A percentile compares a stretch with the other conserved stretches of the same genome.
phyloP scores from a whole-genome alignment of 2,329 filamentous ascomycete species.

The Geoglossum cookeanum region DNA sequence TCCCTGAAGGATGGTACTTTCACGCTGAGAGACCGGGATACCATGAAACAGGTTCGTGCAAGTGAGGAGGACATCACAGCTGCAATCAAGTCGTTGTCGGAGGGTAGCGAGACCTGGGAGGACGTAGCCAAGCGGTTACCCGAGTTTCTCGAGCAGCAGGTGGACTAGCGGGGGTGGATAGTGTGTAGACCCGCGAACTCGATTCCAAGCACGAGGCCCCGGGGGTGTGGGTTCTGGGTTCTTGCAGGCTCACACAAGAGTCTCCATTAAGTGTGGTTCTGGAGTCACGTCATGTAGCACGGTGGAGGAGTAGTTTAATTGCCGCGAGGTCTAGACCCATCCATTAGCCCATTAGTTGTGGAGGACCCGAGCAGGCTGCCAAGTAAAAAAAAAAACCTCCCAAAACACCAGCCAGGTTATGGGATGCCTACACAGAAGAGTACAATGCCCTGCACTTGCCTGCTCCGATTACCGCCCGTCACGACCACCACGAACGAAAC shows the following conservation, averaged over 20 bases:
- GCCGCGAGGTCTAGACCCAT: background rate
- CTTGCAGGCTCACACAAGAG: background rate
- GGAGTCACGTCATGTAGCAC: background rate
- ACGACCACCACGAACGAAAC: background rate
- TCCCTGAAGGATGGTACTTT: slow-evolving; percentile 72
- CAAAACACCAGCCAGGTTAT: too few relatives aligned
- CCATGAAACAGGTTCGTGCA: slow-evolving; percentile 75
- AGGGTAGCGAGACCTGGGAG: slow-evolving; percentile 44
- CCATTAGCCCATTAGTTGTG: too few relatives aligned
- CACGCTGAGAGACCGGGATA: slow-evolving; percentile 79
- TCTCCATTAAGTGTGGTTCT: background rate
- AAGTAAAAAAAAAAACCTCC: too few relatives aligned
- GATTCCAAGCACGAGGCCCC: background rate
- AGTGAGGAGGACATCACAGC: slow-evolving; percentile 61
- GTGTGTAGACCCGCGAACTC: background rate
- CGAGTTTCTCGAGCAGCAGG: slow-evolving; percentile 48
- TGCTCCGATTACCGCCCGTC: background rate
- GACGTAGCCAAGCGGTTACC: slow-evolving; percentile 64
- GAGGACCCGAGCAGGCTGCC: too few relatives aligned
- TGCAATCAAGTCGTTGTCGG: slow-evolving; percentile 45
- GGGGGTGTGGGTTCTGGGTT: background rate
- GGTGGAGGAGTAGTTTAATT: background rate
- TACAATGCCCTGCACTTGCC: too few relatives aligned
- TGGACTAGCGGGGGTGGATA: slow-evolving; percentile 3
- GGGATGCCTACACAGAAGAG: too few relatives aligned